These are phyloP conservation scores for Pisolithus marmoratus DNA, from an alignment of 768 basidiomycete species.

Conservation along the genomic window DNA sequence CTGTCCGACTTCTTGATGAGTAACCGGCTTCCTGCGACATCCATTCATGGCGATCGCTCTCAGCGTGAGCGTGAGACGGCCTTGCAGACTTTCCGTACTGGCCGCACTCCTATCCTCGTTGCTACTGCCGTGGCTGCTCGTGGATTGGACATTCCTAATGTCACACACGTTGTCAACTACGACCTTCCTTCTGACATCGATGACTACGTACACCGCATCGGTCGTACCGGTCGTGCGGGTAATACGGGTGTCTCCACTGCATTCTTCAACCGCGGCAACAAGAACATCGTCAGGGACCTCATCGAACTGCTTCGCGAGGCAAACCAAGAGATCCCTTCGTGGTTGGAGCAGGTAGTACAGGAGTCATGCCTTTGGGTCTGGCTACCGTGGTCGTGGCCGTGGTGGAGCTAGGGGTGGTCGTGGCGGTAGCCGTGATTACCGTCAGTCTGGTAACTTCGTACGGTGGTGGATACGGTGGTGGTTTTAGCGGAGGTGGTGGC, in stretches of 20 bases:
- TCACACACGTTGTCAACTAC: conserved; percentile 98
- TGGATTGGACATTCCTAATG: conserved; percentile 98
- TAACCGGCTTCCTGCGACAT: conserved; percentile 83
- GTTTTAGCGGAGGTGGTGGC: conserved; percentile 27
- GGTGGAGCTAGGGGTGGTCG: conserved; percentile 43
- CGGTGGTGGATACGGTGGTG: conserved; percentile 31
- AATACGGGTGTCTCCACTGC: conserved; percentile 95
- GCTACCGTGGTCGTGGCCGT: conserved; percentile 50
- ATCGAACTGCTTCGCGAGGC: conserved; percentile 93
- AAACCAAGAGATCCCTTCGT: conserved; percentile 88
- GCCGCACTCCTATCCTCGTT: conserved; percentile 92
- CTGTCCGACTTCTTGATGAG: conserved; percentile 90
- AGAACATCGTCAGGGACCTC: conserved; percentile 86
- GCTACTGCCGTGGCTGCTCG: conserved; percentile 98
- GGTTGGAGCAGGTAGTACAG: conserved; percentile 83
- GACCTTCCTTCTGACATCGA: conserved; percentile 97
- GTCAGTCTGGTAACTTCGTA: conserved; percentile 23
- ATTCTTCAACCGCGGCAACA: conserved; percentile 93
- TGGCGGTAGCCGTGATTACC: conserved; percentile 33
- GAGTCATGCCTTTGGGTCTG: conserved; percentile 71
- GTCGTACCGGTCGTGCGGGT: conserved; percentile 97
- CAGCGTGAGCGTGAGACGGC: conserved; percentile 98
- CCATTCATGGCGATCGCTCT: conserved; percentile 96
- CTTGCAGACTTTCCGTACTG: conserved; percentile 90
- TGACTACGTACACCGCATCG: conserved; percentile 98